Evolutionary conservation across 306 rosid species (phyloP).

Genomic region (Phaseolus lunatus): DNA sequence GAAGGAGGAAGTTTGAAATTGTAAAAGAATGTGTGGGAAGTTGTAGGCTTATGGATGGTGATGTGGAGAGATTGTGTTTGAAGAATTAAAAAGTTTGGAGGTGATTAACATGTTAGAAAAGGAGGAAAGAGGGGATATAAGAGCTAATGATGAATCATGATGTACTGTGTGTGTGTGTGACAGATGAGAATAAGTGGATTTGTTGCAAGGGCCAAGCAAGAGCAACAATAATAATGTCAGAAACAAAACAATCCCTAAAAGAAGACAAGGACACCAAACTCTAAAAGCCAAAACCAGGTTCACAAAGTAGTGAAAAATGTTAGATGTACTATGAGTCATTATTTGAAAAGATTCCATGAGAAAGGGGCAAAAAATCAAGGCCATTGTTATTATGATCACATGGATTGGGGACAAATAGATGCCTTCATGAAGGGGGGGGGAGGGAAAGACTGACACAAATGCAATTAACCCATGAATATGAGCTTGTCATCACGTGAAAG

Average conservation of each 20-base stretch:
- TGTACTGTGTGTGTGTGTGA: slow-evolving; percentile 50
- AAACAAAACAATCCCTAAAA: slow-evolving; percentile 60
- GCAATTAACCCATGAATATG: slow-evolving; percentile 59
- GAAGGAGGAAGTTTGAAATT: no score
- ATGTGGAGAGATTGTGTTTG: background rate
- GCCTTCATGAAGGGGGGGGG: slow-evolving; percentile 46
- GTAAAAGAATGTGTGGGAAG: background rate
- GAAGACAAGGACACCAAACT: slow-evolving; percentile 62
- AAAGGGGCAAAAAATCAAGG: slow-evolving; percentile 15
- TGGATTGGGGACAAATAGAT: slow-evolving; percentile 62
- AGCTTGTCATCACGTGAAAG: slow-evolving; percentile 81
- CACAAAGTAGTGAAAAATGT: slow-evolving; percentile 45
- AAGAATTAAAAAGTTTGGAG: slow-evolving; percentile 16
- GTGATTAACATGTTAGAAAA: slow-evolving; percentile 44
- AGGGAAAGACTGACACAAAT: slow-evolving; percentile 48
- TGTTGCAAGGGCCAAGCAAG: slow-evolving; percentile 55
- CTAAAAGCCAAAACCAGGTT: slow-evolving; percentile 62
- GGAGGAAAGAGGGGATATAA: slow-evolving; percentile 26
- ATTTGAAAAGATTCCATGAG: slow-evolving; percentile 58
- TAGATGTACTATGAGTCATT: slow-evolving; percentile 42
- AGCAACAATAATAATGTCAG: slow-evolving; percentile 50
- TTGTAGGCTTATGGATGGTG: slow-evolving; percentile 19
- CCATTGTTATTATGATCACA: slow-evolving; percentile 45
- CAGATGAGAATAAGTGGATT: slow-evolving; percentile 59
- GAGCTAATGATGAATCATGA: slow-evolving; percentile 54